These are phyloP conservation scores for Cytospora paraplurivora DNA, from an alignment of 2,329 filamentous ascomycete species.

Conservation along the genomic window DNA sequence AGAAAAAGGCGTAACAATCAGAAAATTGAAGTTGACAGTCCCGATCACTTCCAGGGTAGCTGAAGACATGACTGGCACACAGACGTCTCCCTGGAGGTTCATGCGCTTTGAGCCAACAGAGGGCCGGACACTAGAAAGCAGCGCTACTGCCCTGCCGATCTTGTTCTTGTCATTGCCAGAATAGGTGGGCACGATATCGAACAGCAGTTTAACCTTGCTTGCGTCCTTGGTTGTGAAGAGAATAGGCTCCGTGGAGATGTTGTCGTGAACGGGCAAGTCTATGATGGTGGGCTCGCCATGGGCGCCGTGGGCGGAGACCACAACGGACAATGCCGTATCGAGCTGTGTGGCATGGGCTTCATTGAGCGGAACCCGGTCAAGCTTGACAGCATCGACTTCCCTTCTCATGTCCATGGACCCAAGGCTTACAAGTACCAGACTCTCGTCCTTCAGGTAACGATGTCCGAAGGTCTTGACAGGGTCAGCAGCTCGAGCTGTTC, in stretches of 20 bases:
- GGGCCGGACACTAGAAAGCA: slow-evolving; percentile 84
- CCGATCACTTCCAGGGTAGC: slow-evolving; percentile 88
- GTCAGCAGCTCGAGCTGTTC: slow-evolving; percentile 60
- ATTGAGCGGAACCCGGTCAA: slow-evolving; percentile 84
- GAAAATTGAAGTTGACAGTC: slow-evolving; percentile 93
- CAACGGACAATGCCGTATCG: slow-evolving; percentile 89
- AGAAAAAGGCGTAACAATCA: slow-evolving; percentile 90
- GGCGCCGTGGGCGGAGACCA: slow-evolving; percentile 84
- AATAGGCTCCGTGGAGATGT: slow-evolving; percentile 90
- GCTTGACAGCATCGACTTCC: slow-evolving; percentile 73
- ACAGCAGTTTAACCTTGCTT: slow-evolving; percentile 82
- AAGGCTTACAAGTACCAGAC: slow-evolving; percentile 87
- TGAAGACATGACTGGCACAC: slow-evolving; percentile 80
- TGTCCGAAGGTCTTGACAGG: slow-evolving; percentile 95
- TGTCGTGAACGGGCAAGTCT: slow-evolving; percentile 91
- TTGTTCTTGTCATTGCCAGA: slow-evolving; percentile 86
- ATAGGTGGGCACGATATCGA: slow-evolving; percentile 95
- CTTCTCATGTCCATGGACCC: slow-evolving; percentile 95
- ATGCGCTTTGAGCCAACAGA: slow-evolving; percentile 83
- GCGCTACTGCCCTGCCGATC: slow-evolving; percentile 84
- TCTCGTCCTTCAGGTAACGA: slow-evolving; percentile 86
- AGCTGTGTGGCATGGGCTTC: slow-evolving; percentile 91
- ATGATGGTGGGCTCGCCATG: slow-evolving; percentile 85
- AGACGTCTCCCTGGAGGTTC: slow-evolving; percentile 88
- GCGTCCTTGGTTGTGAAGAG: slow-evolving; percentile 81